phyloP scores from a whole-genome alignment of 2,329 filamentous ascomycete species.

The Sclerotinia nivalis region DNA sequence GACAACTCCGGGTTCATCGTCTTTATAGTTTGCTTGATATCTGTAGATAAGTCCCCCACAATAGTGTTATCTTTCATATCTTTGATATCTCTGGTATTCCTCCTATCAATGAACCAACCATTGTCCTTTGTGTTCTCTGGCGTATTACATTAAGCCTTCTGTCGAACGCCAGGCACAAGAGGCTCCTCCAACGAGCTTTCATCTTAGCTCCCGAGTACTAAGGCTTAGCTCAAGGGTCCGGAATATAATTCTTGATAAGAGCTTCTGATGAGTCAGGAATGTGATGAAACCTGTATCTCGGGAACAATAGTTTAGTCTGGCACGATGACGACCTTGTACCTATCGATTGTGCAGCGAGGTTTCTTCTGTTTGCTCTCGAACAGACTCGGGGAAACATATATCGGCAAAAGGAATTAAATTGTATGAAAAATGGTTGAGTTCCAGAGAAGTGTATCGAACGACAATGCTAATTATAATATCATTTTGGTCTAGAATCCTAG shows the following conservation, averaged over 20 bases:
- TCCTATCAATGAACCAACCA: neutral
- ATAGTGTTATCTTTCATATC: slow-evolving; percentile 16
- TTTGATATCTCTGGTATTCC: neutral
- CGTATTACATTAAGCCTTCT: neutral
- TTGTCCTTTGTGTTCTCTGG: neutral
- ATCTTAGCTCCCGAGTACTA: neutral
- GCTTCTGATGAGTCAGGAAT: neutral
- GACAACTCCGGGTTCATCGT: neutral
- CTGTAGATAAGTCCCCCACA: neutral
- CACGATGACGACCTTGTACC: neutral
- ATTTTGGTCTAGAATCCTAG: neutral
- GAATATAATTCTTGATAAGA: neutral
- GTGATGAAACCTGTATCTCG: neutral
- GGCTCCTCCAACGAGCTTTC: neutral
- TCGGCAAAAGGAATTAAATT: neutral
- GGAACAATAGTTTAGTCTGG: neutral
- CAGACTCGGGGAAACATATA: neutral
- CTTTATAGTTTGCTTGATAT: slow-evolving; percentile 12
- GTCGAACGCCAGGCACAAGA: neutral
- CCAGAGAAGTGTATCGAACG: neutral
- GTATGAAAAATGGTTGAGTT: neutral
- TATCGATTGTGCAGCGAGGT: neutral
- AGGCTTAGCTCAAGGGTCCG: neutral
- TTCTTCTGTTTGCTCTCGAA: neutral
- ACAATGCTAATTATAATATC: neutral